Percentiles rank a stretch among this genome's conserved stretches.
Evolutionary conservation across 2,329 filamentous ascomycete genomes (phyloP).

Genomic region (Penicillium concentricum): DNA sequence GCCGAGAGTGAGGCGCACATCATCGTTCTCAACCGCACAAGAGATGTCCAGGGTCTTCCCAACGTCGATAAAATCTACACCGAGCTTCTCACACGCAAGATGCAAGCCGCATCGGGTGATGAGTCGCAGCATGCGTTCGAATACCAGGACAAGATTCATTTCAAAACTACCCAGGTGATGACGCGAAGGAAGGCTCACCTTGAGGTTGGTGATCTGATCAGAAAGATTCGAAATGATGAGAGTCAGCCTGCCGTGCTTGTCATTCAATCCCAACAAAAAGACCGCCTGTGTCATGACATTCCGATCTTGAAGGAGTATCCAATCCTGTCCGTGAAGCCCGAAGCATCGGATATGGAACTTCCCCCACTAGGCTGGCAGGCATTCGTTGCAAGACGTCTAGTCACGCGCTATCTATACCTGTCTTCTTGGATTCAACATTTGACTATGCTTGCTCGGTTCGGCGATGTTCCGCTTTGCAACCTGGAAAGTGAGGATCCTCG

Average conservation of each 20-base stretch:
- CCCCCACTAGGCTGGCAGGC: slow-evolving; percentile 93
- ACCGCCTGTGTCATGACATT: slow-evolving; percentile 78
- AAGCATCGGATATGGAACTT: slow-evolving; percentile 79
- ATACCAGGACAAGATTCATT: slow-evolving; percentile 82
- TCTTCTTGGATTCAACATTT: slow-evolving; percentile 89
- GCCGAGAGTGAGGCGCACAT: slow-evolving; percentile 76
- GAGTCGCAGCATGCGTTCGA: slow-evolving; percentile 78
- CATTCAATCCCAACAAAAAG: slow-evolving; percentile 83
- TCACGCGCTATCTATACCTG: slow-evolving; percentile 89
- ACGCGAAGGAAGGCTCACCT: slow-evolving; percentile 86
- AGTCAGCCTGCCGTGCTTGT: slow-evolving; percentile 76
- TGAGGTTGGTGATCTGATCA: slow-evolving; percentile 82
- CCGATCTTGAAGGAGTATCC: slow-evolving; percentile 82
- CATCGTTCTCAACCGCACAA: slow-evolving; percentile 78
- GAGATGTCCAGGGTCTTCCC: slow-evolving; percentile 80
- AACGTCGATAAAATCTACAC: slow-evolving; percentile 87
- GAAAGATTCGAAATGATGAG: slow-evolving; percentile 87
- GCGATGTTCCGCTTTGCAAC: slow-evolving; percentile 92
- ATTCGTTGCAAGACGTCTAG: slow-evolving; percentile 79
- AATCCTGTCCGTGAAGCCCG: slow-evolving; percentile 74
- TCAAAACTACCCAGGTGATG: slow-evolving; percentile 83
- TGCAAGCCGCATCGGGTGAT: slow-evolving; percentile 65
- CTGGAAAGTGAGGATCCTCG: slow-evolving; percentile 90
- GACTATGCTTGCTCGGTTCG: slow-evolving; percentile 82
- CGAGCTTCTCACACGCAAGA: slow-evolving; percentile 65